A percentile compares a stretch with the other conserved stretches of the same genome.
Conservation (phyloP, 371 early-diverging fungal genomes). For the Rhizopus delemar region DNA sequence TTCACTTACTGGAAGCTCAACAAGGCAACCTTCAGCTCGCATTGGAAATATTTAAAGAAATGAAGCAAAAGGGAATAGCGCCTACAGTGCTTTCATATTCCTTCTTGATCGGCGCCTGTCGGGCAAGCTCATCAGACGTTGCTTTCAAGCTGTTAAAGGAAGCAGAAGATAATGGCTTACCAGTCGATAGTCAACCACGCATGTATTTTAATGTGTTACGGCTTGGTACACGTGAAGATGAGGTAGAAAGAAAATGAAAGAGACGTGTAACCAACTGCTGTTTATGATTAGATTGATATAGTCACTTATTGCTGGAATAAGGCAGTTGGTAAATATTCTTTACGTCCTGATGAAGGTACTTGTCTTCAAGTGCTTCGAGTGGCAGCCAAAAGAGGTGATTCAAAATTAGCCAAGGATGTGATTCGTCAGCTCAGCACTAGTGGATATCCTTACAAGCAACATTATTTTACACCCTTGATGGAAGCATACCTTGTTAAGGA, state of each 20-base stretch:
- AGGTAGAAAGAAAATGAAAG: conserved; percentile 22
- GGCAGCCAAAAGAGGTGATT: conserved; percentile 62
- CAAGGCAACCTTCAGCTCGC: conserved; percentile 43
- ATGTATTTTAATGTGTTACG: conserved; percentile 55
- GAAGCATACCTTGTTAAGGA: conserved; percentile 61
- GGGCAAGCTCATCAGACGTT: conserved; percentile 35
- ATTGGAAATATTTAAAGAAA: conserved; percentile 47
- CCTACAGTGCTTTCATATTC: conserved; percentile 42
- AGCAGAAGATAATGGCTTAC: conserved; percentile 46
- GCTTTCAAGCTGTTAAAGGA: conserved; percentile 54
- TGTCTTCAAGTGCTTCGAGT: conserved; percentile 59
- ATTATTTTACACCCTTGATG: conserved; percentile 71
- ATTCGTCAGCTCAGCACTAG: conserved; percentile 56
- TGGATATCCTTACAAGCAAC: conserved; percentile 62
- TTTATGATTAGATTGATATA: conserved; percentile 33
- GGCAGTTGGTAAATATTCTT: conserved; percentile 34
- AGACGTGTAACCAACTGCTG: background rate
- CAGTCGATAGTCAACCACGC: conserved; percentile 42
- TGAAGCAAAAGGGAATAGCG: conserved; percentile 40
- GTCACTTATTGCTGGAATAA: conserved; percentile 58
- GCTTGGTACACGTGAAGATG: conserved; percentile 40
- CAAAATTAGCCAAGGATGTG: conserved; percentile 58
- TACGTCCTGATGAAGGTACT: conserved; percentile 66
- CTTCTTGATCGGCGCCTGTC: conserved; percentile 40
- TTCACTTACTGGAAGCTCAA: conserved; percentile 45